Conservation (phyloP, 768 basidiomycete genomes). For the Bullera alba region DNA sequence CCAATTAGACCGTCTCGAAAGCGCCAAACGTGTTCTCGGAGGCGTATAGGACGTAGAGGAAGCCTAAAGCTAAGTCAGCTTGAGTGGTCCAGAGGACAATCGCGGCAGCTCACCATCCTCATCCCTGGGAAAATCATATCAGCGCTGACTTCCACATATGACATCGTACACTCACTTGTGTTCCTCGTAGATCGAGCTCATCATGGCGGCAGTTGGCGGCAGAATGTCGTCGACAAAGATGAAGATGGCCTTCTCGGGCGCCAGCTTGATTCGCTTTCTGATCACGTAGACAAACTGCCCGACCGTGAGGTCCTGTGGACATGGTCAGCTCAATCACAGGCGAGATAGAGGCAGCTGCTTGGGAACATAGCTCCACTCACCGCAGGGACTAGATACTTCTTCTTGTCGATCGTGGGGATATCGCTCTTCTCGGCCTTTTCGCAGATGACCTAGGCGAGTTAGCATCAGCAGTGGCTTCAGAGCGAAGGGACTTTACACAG, state of each 20-base stretch:
- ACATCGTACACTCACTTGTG: slow-evolving; percentile 69
- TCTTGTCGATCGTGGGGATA: slow-evolving; percentile 99
- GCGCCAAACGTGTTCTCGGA: slow-evolving; percentile 92
- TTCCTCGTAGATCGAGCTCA: slow-evolving; percentile 99
- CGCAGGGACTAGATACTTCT: slow-evolving; percentile 98
- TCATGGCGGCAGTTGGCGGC: slow-evolving; percentile 93
- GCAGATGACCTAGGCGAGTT: slow-evolving; percentile 77
- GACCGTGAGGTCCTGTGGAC: slow-evolving; percentile 79
- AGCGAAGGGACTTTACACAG: neutral
- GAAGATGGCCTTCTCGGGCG: slow-evolving; percentile 99
- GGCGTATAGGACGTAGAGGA: slow-evolving; percentile 96
- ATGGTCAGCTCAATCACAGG: slow-evolving; percentile 6
- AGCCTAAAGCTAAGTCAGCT: slow-evolving; percentile 49
- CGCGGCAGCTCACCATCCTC: slow-evolving; percentile 59
- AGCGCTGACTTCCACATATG: slow-evolving; percentile 1
- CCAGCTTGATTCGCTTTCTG: slow-evolving; percentile 98
- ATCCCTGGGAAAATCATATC: slow-evolving; percentile 56
- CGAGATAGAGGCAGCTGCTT: too few relatives aligned
- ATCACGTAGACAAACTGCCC: slow-evolving; percentile 99
- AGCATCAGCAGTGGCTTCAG: neutral
- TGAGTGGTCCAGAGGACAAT: neutral
- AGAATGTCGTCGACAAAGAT: slow-evolving; percentile 99
- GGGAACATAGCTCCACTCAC: slow-evolving; percentile 61
- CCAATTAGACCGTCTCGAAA: slow-evolving; percentile 7
- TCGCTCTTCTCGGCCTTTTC: slow-evolving; percentile 98